Evolutionary conservation across 1,139 yeast species (phyloP), one percentile per base, ranked within the genome.

Genomic region (Scheffersomyces titani): DNA sequence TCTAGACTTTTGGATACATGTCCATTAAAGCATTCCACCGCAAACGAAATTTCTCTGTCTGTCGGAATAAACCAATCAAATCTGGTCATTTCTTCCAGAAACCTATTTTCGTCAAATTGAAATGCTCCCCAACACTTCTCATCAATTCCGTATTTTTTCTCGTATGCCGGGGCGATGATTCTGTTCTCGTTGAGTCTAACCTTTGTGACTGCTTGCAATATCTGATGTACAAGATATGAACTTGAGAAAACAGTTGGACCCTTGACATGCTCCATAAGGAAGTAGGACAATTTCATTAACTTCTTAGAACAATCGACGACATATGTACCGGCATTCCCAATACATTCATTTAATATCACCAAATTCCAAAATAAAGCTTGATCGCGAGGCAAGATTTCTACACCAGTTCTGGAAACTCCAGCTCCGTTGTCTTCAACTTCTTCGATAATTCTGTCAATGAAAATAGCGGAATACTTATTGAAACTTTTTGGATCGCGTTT

Each of bases 371-470:
- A 85, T 18, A 94, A 75, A 13, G 88, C 84, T 51, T 89, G 88
- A 70, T 94, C 99, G 53, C 93, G 80, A 16, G 92, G 92, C 22
- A 87, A 79, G 44, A 90, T 79, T 51, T 88, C 92, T 3, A 83
- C 79, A 0, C 90, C 88, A 19, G 87, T 84, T 67, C 97, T 82
- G 0, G 88, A 76, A 0, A 84, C 76, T 1, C 98, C 98, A 0
- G 98, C 98, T 9, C 88, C 90, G 62, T 93, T 90, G 64, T 89
- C 93, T n/a, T 78, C 78, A 21, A 94, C 80, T 66, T 94, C 97
- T 36, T 83, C 86, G 52, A 78, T 77, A 45, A 93, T 87, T 57
- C 81, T 82, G 2, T 78, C 78, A 53, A 82, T 75, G 30, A 89
- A 71, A 24, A 78, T 66, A 0, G 77, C 74, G 52, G 83, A 79